Evolutionary conservation across 2,329 filamentous ascomycete species (phyloP).

Genomic region (Fusarium brevicatenulatum): DNA sequence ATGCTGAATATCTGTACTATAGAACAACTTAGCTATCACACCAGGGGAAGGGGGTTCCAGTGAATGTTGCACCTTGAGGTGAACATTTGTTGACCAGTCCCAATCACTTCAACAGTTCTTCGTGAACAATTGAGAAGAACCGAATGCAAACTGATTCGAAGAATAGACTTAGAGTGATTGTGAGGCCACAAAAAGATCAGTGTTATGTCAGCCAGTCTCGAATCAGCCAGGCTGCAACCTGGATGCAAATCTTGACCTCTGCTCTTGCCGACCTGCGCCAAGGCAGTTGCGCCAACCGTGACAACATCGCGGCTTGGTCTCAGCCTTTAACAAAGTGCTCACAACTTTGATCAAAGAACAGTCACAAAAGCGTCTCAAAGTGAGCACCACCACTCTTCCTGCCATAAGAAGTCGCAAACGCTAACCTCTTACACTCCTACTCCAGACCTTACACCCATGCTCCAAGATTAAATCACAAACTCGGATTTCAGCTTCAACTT

Average conservation of each 20-base stretch:
- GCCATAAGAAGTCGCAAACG: fast-evolving
- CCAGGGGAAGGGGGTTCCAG: no score
- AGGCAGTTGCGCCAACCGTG: no score
- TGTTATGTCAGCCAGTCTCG: neutral
- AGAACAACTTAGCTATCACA: no score
- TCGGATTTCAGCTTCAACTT: neutral
- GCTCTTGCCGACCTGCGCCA: no score
- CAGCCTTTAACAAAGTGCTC: neutral
- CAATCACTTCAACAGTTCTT: neutral
- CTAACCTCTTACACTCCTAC: no score
- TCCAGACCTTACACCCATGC: no score
- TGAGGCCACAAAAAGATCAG: fast-evolving
- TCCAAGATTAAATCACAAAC: neutral
- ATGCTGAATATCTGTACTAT: neutral
- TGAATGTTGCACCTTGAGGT: neutral
- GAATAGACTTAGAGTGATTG: neutral
- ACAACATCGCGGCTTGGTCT: no score
- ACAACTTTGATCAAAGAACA: neutral
- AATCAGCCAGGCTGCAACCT: no score
- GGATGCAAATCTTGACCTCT: no score
- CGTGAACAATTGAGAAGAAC: fast-evolving
- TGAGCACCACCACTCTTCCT: fast-evolving
- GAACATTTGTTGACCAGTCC: fast-evolving
- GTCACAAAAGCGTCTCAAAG: neutral
- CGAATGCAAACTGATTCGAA: fast-evolving